Evolutionary conservation across 192 early-diverging fungal species (phyloP).

Genomic region (Pecoramyces ruminantium): DNA sequence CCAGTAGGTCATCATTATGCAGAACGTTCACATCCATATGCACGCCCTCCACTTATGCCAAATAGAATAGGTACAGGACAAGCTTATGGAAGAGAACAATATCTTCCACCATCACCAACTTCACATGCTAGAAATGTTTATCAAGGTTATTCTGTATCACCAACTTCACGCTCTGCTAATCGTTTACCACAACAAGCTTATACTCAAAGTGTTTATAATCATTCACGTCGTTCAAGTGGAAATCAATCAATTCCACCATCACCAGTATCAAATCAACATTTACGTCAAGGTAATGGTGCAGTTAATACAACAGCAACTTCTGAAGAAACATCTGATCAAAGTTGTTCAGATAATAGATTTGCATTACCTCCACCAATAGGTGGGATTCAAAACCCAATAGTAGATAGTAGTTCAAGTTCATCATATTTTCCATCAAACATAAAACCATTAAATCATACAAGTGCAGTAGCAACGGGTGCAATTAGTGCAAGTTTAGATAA

Average conservation of each 20-base stretch:
- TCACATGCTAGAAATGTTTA: neutral
- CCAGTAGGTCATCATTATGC: neutral
- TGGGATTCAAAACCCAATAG: neutral
- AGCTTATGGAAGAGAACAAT: neutral
- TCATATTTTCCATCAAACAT: neutral
- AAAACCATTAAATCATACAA: neutral
- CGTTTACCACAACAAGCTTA: neutral
- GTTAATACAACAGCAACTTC: neutral
- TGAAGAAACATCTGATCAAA: neutral
- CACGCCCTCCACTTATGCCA: neutral
- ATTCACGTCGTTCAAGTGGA: neutral
- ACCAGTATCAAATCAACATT: neutral
- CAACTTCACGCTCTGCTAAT: neutral
- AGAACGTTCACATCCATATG: neutral
- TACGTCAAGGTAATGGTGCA: neutral
- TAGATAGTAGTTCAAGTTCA: neutral
- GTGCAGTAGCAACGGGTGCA: neutral
- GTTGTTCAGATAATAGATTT: neutral
- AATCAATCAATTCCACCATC: neutral
- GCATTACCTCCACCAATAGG: neutral
- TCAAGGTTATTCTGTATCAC: neutral
- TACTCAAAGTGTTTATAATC: neutral
- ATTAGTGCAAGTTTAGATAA: neutral
- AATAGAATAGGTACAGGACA: neutral
- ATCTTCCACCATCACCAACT: neutral